These are phyloP conservation scores for Macrolepiota dolichaula DNA, from an alignment of 768 basidiomycete genomes.

Conservation along the genomic window DNA sequence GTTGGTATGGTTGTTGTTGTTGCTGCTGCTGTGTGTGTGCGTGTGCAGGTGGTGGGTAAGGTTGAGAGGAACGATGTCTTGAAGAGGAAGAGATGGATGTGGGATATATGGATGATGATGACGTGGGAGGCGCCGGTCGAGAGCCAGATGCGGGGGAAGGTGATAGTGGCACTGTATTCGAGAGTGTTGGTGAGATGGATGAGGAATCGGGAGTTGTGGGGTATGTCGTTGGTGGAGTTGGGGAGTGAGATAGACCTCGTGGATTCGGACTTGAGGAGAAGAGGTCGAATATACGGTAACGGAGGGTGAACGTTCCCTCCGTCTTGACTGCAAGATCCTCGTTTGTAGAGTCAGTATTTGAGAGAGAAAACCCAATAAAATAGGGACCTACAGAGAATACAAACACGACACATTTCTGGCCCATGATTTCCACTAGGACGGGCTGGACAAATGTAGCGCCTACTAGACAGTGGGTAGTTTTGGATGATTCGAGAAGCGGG, in stretches of 20 bases:
- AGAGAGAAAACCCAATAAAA: not conserved
- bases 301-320: constrained; percentile 63
- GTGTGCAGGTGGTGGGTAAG: not conserved
- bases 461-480: constrained; percentile 49
- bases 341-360: not conserved
- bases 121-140: not conserved
- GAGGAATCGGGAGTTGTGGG: not conserved
- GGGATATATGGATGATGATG: not conserved
- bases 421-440: constrained; percentile 50
- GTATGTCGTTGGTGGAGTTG: constrained; percentile 3
- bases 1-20: not conserved
- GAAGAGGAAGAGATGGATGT: too few species aligned
- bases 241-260: not conserved
- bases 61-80: not conserved
- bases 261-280: constrained; percentile 27
- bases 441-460: constrained; percentile 63
- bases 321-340: constrained; percentile 72
- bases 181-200: not conserved
- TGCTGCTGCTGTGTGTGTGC: too few species aligned
- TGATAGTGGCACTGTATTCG: not conserved
- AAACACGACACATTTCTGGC: constrained; percentile 55
- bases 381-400: constrained; percentile 54
- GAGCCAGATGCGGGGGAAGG: not conserved
- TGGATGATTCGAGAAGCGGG: constrained; percentile 46
- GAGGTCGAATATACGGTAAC: constrained; percentile 66